A percentile compares a stretch with the other conserved stretches of the same genome.
Evolutionary conservation across 2,329 filamentous ascomycete species (phyloP).

Genomic region (Neoscytalidium dimidiatum): DNA sequence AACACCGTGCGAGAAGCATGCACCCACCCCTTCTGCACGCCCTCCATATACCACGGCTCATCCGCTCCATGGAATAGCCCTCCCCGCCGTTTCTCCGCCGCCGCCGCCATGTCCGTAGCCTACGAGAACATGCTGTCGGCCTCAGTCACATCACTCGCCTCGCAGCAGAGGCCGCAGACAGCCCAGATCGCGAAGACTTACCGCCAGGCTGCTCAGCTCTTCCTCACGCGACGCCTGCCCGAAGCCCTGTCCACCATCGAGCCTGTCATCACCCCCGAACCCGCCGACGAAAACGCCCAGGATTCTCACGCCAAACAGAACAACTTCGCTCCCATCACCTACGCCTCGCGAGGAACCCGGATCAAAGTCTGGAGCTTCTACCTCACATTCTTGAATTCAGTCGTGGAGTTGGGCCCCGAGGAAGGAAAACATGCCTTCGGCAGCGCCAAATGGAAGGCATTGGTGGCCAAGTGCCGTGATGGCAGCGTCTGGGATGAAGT

Average conservation of each 20-base stretch:
- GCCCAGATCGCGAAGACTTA: conserved; percentile 88
- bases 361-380: conserved; percentile 99
- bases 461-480: conserved; percentile 83
- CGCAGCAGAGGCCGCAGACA: conserved; percentile 57
- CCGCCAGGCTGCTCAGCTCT: conserved; percentile 90
- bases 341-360: conserved; percentile 76
- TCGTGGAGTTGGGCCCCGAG: conserved; percentile 83
- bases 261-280: conserved; percentile 69
- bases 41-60: conserved; percentile 22
- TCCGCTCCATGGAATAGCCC: conserved; percentile 47
- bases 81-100: neutral
- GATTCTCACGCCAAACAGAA: conserved; percentile 21
- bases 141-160: conserved; percentile 70
- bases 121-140: conserved; percentile 61
- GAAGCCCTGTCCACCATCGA: conserved; percentile 85
- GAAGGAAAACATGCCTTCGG: conserved; percentile 91
- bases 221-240: conserved; percentile 87
- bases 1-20: conserved; percentile 13
- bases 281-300: conserved; percentile 19
- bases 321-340: conserved; percentile 69
- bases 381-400: conserved; percentile 86
- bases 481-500: conserved; percentile 96
- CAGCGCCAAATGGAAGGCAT: conserved; percentile 76
- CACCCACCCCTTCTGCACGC: conserved; percentile 4
- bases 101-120: conserved; percentile 45